These are phyloP conservation scores for Scortechinia acanthostroma DNA, from an alignment of 2,329 filamentous ascomycete genomes.

Conservation along the genomic window DNA sequence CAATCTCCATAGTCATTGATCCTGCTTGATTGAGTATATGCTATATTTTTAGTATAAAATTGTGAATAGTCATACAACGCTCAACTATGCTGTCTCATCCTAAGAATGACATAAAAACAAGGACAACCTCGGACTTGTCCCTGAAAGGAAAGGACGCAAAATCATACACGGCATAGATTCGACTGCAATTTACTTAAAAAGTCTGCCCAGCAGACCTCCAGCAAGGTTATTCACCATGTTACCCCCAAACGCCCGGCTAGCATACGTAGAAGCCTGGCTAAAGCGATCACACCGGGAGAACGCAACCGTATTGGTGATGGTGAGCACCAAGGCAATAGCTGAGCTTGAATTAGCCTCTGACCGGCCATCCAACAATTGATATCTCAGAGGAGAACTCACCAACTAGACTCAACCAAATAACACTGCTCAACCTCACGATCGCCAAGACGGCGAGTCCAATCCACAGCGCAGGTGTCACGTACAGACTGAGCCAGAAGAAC, in stretches of 20 bases:
- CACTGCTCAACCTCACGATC: constrained; percentile 30
- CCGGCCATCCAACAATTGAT: background rate
- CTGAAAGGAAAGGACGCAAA: too few species aligned
- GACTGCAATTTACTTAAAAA: constrained; percentile 31
- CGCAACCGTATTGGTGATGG: constrained; percentile 39
- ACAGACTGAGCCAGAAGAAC: constrained; percentile 40
- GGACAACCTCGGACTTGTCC: too few species aligned
- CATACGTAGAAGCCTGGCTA: constrained; percentile 48
- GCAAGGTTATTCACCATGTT: constrained; percentile 44
- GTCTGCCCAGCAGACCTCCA: constrained; percentile 41
- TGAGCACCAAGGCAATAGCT: constrained; percentile 38
- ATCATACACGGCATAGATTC: too few species aligned
- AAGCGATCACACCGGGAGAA: constrained; percentile 41
- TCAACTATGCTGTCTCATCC: too few species aligned
- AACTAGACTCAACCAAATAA: constrained; percentile 39
- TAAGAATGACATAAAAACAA: too few species aligned
- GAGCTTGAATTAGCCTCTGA: constrained; percentile 1
- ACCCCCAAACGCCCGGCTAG: constrained; percentile 43
- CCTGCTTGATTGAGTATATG: too few species aligned
- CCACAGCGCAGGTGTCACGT: constrained; percentile 35
- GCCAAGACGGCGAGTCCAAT: constrained; percentile 35
- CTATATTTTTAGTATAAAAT: too few species aligned
- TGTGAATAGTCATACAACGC: too few species aligned
- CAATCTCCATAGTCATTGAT: too few species aligned
- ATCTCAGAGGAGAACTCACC: constrained; percentile 23